These are phyloP conservation scores for Boletus vinaceobasis DNA, from an alignment of 768 basidiomycete species.

Conservation along the genomic window DNA sequence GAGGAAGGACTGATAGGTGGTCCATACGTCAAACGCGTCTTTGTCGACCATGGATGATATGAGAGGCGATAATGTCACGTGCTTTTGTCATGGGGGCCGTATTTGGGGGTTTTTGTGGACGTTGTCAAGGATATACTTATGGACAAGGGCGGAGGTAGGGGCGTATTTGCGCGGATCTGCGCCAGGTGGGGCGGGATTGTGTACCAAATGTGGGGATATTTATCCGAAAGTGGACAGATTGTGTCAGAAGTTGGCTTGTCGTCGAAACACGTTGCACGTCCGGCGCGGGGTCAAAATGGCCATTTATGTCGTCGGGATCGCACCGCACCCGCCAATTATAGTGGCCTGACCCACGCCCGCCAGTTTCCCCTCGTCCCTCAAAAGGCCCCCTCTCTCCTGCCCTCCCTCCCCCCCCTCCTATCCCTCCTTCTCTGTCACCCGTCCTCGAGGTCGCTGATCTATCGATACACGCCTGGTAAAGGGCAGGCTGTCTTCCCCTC, in stretches of 20 bases:
- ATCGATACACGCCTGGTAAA: slow-evolving; percentile 29
- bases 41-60: slow-evolving; percentile 10
- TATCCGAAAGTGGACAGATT: slow-evolving; percentile 22
- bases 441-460: slow-evolving; percentile 23
- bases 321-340: slow-evolving; percentile 52
- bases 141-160: slow-evolving; percentile 5
- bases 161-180: slow-evolving; percentile 25
- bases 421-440: slow-evolving; percentile 27
- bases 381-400: slow-evolving; percentile 33
- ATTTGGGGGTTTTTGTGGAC: slow-evolving; percentile 16
- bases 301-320: slow-evolving; percentile 50
- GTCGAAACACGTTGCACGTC: slow-evolving; percentile 78
- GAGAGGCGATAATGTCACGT: slow-evolving; percentile 19
- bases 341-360: slow-evolving; percentile 42
- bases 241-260: slow-evolving; percentile 37
- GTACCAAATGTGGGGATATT: slow-evolving; percentile 11
- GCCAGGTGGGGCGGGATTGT: slow-evolving; percentile 5
- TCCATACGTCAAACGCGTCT: slow-evolving; percentile 42
- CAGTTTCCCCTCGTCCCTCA: slow-evolving; percentile 33
- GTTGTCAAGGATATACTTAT: slow-evolving; percentile 28
- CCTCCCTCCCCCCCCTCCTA: slow-evolving; percentile 25
- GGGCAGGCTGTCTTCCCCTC: slow-evolving; percentile 29
- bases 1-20: slow-evolving; percentile 58
- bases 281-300: slow-evolving; percentile 57
- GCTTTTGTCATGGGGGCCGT: neutral